Percentiles rank a stretch among this genome's conserved stretches.
These are phyloP conservation scores for Trifolium subterraneum DNA, from an alignment of 306 rosid genomes.

Conservation along the genomic window DNA sequence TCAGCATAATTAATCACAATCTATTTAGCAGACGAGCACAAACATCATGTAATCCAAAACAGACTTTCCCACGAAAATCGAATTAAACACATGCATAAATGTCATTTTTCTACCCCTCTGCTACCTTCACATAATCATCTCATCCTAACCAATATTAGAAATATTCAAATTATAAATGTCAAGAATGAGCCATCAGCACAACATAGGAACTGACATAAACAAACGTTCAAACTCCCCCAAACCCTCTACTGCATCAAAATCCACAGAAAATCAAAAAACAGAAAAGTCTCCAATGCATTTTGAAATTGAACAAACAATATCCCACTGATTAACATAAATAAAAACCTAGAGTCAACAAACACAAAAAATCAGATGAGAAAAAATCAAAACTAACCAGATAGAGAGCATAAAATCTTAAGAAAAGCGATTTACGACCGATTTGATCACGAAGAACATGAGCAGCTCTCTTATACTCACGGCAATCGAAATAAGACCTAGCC, in stretches of 20 bases:
- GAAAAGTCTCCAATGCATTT: background rate
- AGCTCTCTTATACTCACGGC: conserved; percentile 90
- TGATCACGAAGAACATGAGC: conserved; percentile 91
- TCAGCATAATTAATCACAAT: background rate
- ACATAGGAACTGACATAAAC: background rate
- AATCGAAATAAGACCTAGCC: conserved; percentile 88
- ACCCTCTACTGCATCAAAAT: conserved; percentile 4
- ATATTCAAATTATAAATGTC: too few relatives aligned
- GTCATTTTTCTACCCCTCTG: conserved; percentile 14
- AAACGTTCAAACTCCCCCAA: background rate
- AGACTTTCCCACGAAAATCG: background rate
- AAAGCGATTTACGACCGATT: conserved; percentile 75
- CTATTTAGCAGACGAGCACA: conserved; percentile 8
- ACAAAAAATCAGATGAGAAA: background rate
- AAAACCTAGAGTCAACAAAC: background rate
- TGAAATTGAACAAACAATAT: conserved; percentile 3
- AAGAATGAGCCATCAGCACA: background rate
- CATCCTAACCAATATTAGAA: too few relatives aligned
- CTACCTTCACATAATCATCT: background rate
- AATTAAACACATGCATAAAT: background rate
- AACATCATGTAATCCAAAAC: background rate
- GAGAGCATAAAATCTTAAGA: conserved; percentile 84
- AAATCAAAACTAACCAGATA: conserved; percentile 62
- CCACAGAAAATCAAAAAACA: conserved; percentile 30
- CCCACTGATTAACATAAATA: conserved; percentile 3